Base-by-base conservation (phyloP, 2,329 filamentous ascomycete species). In the Dryadomyces quercus-mongolicae region DNA sequence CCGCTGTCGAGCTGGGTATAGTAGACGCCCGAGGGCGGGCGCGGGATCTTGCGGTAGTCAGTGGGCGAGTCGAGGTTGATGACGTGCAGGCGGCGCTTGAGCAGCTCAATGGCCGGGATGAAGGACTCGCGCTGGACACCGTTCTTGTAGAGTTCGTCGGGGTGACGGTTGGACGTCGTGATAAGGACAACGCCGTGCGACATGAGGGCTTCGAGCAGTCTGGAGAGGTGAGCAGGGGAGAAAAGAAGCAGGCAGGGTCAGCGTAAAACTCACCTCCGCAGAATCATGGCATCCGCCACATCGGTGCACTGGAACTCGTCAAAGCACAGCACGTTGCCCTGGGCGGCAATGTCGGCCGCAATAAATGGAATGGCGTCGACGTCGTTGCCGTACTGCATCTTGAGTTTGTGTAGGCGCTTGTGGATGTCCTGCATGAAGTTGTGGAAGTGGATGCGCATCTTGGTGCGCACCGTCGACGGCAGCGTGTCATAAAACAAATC, bases 391-490 rank as follows among this genome's bases (percentile, higher is more conserved):
- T 95, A 81, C 62, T 84, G 73, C 78, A 93, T 85, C 73, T 95
- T 96, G 70, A 95, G 84, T 65, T 82, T 82, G 72, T 97, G 93
- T 63, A 97, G 73, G 57, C 92, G 80, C 68, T 85, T 89, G 71
- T 98, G 93, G 50, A 97, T 86, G 68, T 95, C 88, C 69, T 97
- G 93, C 93, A 98, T 98, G 74, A 98, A 98, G 68, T 95, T 95
- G 74, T 97, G 90, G 70, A 98, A 98, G 73, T 98, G 93, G 64
- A 98, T 96, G 49, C 93, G 80, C 49, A 85, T 94, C 73, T 95
- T 96, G 36, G 82, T 81, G 55, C 76, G 78, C 60, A 97, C 90
- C 56, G 85, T 85, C 16, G 74, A 67, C 0, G 93, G 93, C 21
- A 97, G 74, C 0, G 92, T 96, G 60, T 97, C 91, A 72, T 91